Base-by-base conservation (phyloP, 108 stramenopile species). In the Skeletonema tropicum region DNA sequence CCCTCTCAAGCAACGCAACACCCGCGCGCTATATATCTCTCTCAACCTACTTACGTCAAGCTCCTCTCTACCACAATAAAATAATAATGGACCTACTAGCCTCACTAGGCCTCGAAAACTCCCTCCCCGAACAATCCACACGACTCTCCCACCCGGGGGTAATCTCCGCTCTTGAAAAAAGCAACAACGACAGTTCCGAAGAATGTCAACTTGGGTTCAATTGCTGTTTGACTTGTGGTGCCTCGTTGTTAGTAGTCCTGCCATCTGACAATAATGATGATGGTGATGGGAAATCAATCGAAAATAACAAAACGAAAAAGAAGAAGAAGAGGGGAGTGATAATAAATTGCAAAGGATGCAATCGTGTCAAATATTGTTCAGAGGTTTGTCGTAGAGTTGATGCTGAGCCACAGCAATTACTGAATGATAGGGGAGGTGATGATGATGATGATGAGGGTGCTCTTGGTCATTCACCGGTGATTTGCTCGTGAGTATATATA, bases 311-410 rank as follows among this genome's bases (percentile, higher is more conserved):
- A 65, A 83, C 82, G 69, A 52, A n/a, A 31, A 58, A 41, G 10
- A 15, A 25, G 6, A 46, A 75, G 17, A 66, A 66, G 0, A 41
- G 65, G 5, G 62, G 57, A 11, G 6, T 19, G 2, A 21, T 36
- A 13, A 23, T 83, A 10, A 35, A 69, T 3, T 95, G 94, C 75
- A 78, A 79, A 25, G 73, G 49, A 39, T 95, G 94, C 65, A 66
- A 77, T 35, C 89, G 94, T 8, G 91, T 95, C 35, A 71, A 70
- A 29, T 95, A 95, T 63, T 95, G 94, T 77, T 90, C 89, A n/a
- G 64, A 81, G 8, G 63, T 59, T 13, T 95, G 94, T 65, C 71
- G 82, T 13, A 38, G 69, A 58, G 26, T 79, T 60, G 94, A 95
- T 76, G 57, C 88, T 1, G 57, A 68, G 10, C 29, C 71, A 17